These are phyloP conservation scores for Scleromitrula shiraiana DNA, from an alignment of 2,329 filamentous ascomycete genomes.

Conservation along the genomic window DNA sequence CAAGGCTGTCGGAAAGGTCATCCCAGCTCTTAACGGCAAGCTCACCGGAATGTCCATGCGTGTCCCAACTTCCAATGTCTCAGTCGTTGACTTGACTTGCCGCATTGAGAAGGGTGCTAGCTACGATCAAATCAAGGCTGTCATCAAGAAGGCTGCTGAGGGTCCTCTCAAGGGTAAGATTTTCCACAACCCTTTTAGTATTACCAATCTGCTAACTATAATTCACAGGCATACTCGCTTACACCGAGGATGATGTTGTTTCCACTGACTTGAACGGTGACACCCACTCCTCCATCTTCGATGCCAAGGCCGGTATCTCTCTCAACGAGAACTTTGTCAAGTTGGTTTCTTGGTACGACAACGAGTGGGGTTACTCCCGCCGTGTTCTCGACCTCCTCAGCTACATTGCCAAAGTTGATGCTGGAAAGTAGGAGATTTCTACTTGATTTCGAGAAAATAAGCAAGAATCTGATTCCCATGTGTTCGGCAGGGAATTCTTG, in stretches of 20 bases:
- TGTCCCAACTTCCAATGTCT: constrained; percentile 98
- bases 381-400: constrained; percentile 77
- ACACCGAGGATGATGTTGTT: constrained; percentile 96
- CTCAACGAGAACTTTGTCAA: constrained; percentile 99
- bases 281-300: constrained; percentile 93
- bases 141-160: constrained; percentile 80
- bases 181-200: background rate
- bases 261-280: constrained; percentile 92
- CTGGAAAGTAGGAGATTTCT: constrained; percentile 28
- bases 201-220: constrained; percentile 11
- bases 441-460: constrained; percentile 14
- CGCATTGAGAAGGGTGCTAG: constrained; percentile 83
- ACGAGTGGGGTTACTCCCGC: constrained; percentile 99
- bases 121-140: constrained; percentile 89
- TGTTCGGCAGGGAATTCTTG: constrained; percentile 26
- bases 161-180: constrained; percentile 75
- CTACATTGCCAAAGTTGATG: constrained; percentile 74
- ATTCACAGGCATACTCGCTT: constrained; percentile 67
- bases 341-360: constrained; percentile 93
- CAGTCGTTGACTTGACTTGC: constrained; percentile 93
- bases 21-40: constrained; percentile 96
- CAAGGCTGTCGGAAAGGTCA: constrained; percentile 99
- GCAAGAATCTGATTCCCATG: constrained; percentile 23
- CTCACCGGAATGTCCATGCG: constrained; percentile 99
- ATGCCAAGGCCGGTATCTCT: constrained; percentile 97